Base-by-base conservation (phyloP, 495 filamentous ascomycete species). In the Usnea hakonensis region DNA sequence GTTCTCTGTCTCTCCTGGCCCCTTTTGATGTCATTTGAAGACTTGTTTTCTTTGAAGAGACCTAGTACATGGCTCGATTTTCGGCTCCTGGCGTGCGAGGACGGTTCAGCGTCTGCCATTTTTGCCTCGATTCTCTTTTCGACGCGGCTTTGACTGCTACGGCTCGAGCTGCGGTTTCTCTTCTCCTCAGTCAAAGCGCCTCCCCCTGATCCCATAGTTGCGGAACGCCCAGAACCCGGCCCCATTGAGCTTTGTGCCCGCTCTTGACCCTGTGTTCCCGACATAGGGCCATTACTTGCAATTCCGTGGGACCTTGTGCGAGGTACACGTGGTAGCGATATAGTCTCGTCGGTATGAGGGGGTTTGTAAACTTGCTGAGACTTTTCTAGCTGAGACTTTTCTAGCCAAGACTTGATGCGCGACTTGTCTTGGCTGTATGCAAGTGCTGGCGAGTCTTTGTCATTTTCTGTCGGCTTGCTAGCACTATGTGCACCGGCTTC, bases 1-100 rank as follows among this genome's bases (percentile, higher is more conserved):
- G 60, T 56, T 43, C 60, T 62, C n/a, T 19, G 44, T 41, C 36
- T 69, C 38, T 62, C 60, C 21, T 62, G 60, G 30, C 30, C 60
- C 62, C 68, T 74, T 64, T 61, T 69, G 28, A 65, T 72, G 48
- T 82, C 82, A 23, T 80, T 74, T 16, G 76, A 79, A 14, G 75
- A 76, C 30, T 90, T 87, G 62, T 91, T 94, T 69, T 96, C 90
- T 71, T 90, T 94, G 79, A 98, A 98, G 57, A 97, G 81, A 5
- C 94, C 85, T 52, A 98, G 74, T 68, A 89, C 90, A 72, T 98
- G 92, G 71, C 90, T 96, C 52, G 93, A 87, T 76, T 98, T 98
- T 62, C 94, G 85, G 74, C 91, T 96, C 64, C 94, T 85, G 56
- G 84, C 84, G 70, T 90, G 88, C n/a, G 75, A 73, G n/a, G 75